These are phyloP conservation scores for Exophiala bonariae DNA, from an alignment of 2,329 filamentous ascomycete genomes.

Conservation along the genomic window DNA sequence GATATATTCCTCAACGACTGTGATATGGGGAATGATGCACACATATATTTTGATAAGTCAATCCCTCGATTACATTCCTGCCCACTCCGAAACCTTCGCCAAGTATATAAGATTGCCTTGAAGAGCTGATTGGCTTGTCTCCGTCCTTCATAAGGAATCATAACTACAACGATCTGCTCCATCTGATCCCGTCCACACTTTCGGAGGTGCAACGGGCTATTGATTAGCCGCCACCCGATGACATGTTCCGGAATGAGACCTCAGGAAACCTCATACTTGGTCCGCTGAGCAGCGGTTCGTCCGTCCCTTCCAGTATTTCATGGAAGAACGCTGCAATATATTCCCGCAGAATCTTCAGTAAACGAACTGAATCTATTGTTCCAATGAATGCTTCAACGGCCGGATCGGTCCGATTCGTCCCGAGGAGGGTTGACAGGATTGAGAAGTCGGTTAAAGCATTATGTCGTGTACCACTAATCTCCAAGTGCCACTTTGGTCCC, in stretches of 20 bases:
- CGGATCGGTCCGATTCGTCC: slow-evolving; percentile 9
- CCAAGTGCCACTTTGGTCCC: slow-evolving; percentile 20
- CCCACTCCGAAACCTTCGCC: no score
- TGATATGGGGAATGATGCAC: no score
- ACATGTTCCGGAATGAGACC: slow-evolving; percentile 13
- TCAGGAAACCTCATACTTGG: slow-evolving; percentile 24
- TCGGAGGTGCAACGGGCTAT: no score
- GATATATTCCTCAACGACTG: no score
- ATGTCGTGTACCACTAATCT: slow-evolving; percentile 18
- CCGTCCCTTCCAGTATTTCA: slow-evolving; percentile 14
- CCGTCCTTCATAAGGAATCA: no score
- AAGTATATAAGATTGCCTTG: no score
- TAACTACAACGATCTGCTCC: no score
- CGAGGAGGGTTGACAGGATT: slow-evolving; percentile 17
- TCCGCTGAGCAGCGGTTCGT: slow-evolving; percentile 16
- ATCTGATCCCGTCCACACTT: no score
- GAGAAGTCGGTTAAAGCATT: slow-evolving; percentile 26
- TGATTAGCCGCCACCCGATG: background rate
- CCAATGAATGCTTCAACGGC: slow-evolving; percentile 14
- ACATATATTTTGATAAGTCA: no score
- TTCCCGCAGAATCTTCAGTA: slow-evolving; percentile 16
- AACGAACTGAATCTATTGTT: slow-evolving; percentile 16
- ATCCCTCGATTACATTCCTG: no score
- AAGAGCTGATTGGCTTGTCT: no score
- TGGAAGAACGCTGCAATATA: slow-evolving; percentile 25